Percentiles rank a stretch among this genome's conserved stretches.
Evolutionary conservation across 805 yeast species (phyloP).

Genomic region (Suhomyces canberraensis): DNA sequence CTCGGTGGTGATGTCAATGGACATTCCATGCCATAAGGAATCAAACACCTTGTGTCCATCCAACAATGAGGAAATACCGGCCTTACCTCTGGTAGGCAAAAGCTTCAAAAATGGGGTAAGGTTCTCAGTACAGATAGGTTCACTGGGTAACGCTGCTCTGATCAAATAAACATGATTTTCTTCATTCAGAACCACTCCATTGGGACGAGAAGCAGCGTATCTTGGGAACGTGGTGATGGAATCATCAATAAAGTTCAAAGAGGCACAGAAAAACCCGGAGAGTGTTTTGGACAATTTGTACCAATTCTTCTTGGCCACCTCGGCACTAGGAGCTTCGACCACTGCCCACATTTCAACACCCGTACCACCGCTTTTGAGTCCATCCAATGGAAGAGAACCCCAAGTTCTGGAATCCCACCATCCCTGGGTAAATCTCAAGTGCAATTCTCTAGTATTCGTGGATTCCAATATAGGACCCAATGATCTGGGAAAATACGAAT

Average conservation of each 20-base stretch:
- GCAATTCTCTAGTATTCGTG: constrained; percentile 71
- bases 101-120: constrained; percentile 88
- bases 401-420: constrained; percentile 90
- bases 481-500: constrained; percentile 73
- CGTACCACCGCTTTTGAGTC: constrained; percentile 78
- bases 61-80: constrained; percentile 79
- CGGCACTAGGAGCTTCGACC: constrained; percentile 58
- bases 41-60: constrained; percentile 92
- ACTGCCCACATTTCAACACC: constrained; percentile 94
- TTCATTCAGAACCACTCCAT: constrained; percentile 19
- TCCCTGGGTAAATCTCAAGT: constrained; percentile 86
- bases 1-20: constrained; percentile 69
- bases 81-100: constrained; percentile 86
- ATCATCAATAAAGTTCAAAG: constrained; percentile 81
- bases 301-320: constrained; percentile 67
- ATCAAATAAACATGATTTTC: constrained; percentile 50
- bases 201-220: constrained; percentile 41
- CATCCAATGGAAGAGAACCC: constrained; percentile 78
- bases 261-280: constrained; percentile 93
- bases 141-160: constrained; percentile 88
- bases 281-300: constrained; percentile 63
- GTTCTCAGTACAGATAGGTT: constrained; percentile 95
- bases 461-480: constrained; percentile 71
- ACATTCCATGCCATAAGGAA: constrained; percentile 90
- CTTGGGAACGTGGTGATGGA: constrained; percentile 63